These are phyloP conservation scores for Epichloe brachyelytri DNA, from an alignment of 2,329 filamentous ascomycete species.

Conservation along the genomic window DNA sequence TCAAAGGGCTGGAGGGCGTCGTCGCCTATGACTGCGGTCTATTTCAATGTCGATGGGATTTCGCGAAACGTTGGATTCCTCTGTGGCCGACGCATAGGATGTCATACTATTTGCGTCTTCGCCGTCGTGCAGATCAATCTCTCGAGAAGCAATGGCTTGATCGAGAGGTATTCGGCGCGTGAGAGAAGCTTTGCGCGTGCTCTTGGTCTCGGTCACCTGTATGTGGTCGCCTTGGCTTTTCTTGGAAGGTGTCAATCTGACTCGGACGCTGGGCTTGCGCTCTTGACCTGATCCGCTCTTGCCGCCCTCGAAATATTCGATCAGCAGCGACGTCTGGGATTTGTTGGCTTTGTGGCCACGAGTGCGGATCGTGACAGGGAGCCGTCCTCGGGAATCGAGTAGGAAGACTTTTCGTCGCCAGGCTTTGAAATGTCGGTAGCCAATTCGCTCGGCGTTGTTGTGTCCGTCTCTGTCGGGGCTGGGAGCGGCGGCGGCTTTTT, in stretches of 20 bases:
- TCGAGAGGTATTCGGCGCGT: conserved; percentile 41
- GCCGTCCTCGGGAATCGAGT: conserved; percentile 74
- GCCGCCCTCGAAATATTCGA: conserved; percentile 86
- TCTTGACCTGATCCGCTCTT: conserved; percentile 46
- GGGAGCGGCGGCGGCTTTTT: conserved; percentile 55
- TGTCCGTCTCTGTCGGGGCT: conserved; percentile 64
- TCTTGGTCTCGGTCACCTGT: conserved; percentile 72
- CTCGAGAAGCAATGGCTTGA: conserved; percentile 25
- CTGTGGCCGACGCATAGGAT: conserved; percentile 66
- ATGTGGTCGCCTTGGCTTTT: conserved; percentile 60
- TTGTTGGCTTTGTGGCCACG: conserved; percentile 44
- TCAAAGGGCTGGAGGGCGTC: conserved; percentile 55
- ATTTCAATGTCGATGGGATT: conserved; percentile 87
- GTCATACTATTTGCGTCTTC: conserved; percentile 55
- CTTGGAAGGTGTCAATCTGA: conserved; percentile 69
- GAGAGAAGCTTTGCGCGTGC: conserved; percentile 53
- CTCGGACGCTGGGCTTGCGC: conserved; percentile 68
- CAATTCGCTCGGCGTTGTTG: conserved; percentile 49
- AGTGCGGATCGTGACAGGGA: conserved; percentile 84
- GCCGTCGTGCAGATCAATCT: conserved; percentile 30
- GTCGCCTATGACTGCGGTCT: conserved; percentile 44
- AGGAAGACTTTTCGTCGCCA: conserved; percentile 59
- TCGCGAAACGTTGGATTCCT: conserved; percentile 63
- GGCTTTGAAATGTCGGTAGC: conserved; percentile 52
- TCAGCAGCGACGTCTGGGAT: conserved; percentile 82